These are phyloP conservation scores for Fusarium phyllophilum DNA, from an alignment of 2,329 filamentous ascomycete species.

Conservation along the genomic window DNA sequence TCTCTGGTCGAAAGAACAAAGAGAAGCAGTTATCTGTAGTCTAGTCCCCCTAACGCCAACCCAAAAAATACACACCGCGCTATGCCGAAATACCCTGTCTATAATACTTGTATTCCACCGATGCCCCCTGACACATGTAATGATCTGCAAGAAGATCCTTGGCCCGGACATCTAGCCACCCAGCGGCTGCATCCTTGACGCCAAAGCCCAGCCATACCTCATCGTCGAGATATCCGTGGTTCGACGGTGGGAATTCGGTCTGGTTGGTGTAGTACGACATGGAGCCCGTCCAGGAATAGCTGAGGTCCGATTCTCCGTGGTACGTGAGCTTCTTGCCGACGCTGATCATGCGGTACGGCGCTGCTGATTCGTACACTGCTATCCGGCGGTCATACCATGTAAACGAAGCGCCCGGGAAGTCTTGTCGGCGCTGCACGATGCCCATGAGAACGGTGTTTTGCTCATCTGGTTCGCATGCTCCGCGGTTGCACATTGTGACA, in stretches of 20 bases:
- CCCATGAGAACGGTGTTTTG: slow-evolving; percentile 36
- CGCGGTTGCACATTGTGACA: slow-evolving; percentile 35
- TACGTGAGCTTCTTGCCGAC: slow-evolving; percentile 39
- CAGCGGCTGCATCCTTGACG: slow-evolving; percentile 32
- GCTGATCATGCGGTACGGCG: slow-evolving; percentile 37
- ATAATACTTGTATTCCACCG: slow-evolving; percentile 23
- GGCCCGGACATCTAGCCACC: slow-evolving; percentile 37
- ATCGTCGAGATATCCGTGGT: slow-evolving; percentile 35
- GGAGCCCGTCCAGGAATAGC: slow-evolving; percentile 34
- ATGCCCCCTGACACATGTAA: slow-evolving; percentile 32
- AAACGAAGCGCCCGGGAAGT: slow-evolving; percentile 4
- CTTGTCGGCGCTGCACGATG: slow-evolving; percentile 35
- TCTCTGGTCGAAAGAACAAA: background rate
- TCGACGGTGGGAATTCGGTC: slow-evolving; percentile 16
- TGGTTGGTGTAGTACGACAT: slow-evolving; percentile 34
- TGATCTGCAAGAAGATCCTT: slow-evolving; percentile 34
- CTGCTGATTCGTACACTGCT: slow-evolving; percentile 26
- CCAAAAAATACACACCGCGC: background rate
- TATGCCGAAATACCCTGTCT: slow-evolving; percentile 27
- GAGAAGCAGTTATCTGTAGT: background rate
- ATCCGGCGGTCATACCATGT: slow-evolving; percentile 37
- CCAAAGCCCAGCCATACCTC: slow-evolving; percentile 40
- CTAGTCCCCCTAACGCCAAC: background rate
- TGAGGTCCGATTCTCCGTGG: slow-evolving; percentile 31
- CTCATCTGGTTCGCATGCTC: slow-evolving; percentile 21